Base-by-base conservation (phyloP, 2,329 filamentous ascomycete species). In the Parascedosporium putredinis region DNA sequence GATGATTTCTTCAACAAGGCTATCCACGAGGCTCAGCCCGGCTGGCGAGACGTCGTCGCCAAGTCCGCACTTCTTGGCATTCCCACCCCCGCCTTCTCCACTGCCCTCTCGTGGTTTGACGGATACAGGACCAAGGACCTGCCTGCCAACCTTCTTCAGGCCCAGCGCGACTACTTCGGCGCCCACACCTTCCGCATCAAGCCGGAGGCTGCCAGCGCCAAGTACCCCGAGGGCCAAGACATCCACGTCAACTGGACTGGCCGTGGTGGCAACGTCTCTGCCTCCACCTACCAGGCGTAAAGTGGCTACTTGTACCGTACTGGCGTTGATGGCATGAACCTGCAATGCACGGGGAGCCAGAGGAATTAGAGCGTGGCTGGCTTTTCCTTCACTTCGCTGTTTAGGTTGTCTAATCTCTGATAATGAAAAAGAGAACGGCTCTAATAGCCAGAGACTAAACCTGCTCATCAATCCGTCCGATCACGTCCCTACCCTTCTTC, bases 241-340 rank as follows among this genome's bases (percentile, higher is more conserved):
- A 93, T 91, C 67, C 93, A 98, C 81, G 89, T 97, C 71, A 98
- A 98, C 87, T 98, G 93, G 93, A 98, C 93, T 60, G 93, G 93
- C 63, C 86, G 93, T 68, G 93, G 93, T 67, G 93, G 93, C 65
- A 93, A 97, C 67, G 86, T 98, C 58, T 95, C 89, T 60, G 93
- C 93, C 62, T 95, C 90, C 48, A 97, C 90, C 60, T 98, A 98
- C 80, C 86, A 89, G 74, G 93, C 88, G 77, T 97, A 94, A 78
- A 51, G n/a, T 16, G 38, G 20, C 5, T 12, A 20, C 23, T 20
- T 20, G 16, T 22, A 23, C 10, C 18, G n/a, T 12, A 42, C 23
- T 23, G 38, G 6, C 20, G 38, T 42, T 20, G 23, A 24, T 42
- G 38, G 38, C 18, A 23, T 42, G n/a, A 42, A 42, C 5, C 12